Evolutionary conservation across 2,329 filamentous ascomycete species (phyloP).

Genomic region (Lecanicillium sp.): DNA sequence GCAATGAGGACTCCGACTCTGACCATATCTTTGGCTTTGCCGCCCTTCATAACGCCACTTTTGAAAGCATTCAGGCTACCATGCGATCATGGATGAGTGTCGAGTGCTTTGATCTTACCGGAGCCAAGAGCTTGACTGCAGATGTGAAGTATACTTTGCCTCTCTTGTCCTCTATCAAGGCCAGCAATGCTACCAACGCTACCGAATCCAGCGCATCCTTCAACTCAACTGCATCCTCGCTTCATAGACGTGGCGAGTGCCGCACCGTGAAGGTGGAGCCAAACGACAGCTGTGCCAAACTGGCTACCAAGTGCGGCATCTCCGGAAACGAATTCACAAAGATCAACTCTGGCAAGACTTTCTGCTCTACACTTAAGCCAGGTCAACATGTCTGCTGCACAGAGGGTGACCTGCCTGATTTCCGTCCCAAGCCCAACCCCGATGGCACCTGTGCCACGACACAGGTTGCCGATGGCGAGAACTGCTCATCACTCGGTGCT

Average conservation of each 20-base stretch:
- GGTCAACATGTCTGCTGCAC: constrained; percentile 25
- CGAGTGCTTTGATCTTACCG: constrained; percentile 1
- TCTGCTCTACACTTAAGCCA: constrained; percentile 17
- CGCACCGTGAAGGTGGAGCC: constrained; percentile 18
- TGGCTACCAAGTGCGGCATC: constrained; percentile 32
- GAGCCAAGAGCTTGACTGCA: constrained; percentile 1
- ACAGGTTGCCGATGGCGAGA: constrained; percentile 22
- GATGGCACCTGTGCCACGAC: constrained; percentile 29
- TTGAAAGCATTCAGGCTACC: background rate
- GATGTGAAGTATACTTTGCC: background rate
- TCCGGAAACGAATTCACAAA: constrained; percentile 26
- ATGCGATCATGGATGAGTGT: constrained; percentile 1
- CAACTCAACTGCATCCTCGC: background rate
- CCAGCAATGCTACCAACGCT: constrained; percentile 2
- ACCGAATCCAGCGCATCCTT: background rate
- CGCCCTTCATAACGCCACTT: constrained; percentile 2
- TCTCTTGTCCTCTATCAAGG: constrained; percentile 1
- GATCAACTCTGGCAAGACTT: constrained; percentile 24
- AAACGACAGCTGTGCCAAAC: constrained; percentile 26
- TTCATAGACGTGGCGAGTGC: background rate
- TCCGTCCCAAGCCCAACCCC: constrained; percentile 21
- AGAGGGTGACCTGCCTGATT: constrained; percentile 23
- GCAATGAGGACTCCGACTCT: background rate
- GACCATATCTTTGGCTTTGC: constrained; percentile 6
- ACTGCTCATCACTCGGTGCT: constrained; percentile 22